Evolutionary conservation across 306 rosid genomes (phyloP).

Genomic region (Abrus pulchellus): DNA sequence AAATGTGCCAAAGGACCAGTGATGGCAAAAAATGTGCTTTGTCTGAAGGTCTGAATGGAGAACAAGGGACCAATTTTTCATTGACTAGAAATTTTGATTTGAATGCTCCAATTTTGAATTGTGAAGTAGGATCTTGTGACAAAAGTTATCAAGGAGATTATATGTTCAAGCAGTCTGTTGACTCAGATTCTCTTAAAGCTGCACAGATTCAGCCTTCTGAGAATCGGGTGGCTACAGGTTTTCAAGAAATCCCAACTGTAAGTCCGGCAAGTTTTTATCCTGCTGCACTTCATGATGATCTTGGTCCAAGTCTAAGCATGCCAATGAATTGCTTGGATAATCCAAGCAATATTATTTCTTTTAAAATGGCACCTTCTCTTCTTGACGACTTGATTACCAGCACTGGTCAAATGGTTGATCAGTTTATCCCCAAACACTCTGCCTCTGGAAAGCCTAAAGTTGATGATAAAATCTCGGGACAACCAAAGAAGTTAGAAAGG

Average conservation of each 20-base stretch:
- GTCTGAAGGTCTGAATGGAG: constrained; percentile 49
- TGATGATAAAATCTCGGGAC: constrained; percentile 46
- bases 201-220: constrained; percentile 50
- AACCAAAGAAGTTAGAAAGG: constrained; percentile 43
- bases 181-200: constrained; percentile 50
- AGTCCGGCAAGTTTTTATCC: constrained; percentile 54
- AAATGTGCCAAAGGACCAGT: constrained; percentile 44
- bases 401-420: constrained; percentile 55
- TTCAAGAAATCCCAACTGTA: constrained; percentile 45
- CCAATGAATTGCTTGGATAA: constrained; percentile 53
- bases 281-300: constrained; percentile 48
- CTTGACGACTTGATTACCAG: constrained; percentile 57
- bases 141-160: constrained; percentile 49
- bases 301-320: constrained; percentile 45
- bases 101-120: constrained; percentile 49
- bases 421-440: constrained; percentile 46
- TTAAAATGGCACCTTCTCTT: constrained; percentile 55
- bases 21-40: constrained; percentile 50
- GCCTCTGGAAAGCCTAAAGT: constrained; percentile 47
- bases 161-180: constrained; percentile 51
- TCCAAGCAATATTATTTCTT: constrained; percentile 44
- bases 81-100: constrained; percentile 49
- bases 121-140: constrained; percentile 44
- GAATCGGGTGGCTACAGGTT: constrained; percentile 47
- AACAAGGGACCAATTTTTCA: constrained; percentile 50